Evolutionary conservation across 1,139 yeast species (phyloP).

Genomic region (Candida labiduridarum): DNA sequence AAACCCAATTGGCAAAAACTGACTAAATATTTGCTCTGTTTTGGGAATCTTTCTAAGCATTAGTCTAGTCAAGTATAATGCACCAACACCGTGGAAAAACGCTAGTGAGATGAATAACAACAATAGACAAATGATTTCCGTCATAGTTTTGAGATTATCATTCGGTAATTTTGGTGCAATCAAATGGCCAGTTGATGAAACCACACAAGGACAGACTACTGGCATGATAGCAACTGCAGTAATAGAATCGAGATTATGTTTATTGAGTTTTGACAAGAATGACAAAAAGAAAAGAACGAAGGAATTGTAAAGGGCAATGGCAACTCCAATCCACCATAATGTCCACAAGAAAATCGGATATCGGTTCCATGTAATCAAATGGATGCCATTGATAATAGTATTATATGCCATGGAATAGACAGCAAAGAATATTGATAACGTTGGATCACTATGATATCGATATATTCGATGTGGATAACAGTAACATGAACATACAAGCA

Average conservation of each 20-base stretch:
- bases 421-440: constrained; percentile 65
- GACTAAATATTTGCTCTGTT: constrained; percentile 17
- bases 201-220: constrained; percentile 15
- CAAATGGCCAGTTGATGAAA: constrained; percentile 15
- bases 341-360: constrained; percentile 18
- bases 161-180: constrained; percentile 12
- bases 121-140: constrained; percentile 14
- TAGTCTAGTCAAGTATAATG: constrained; percentile 11
- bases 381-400: constrained; percentile 54
- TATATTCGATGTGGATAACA: constrained; percentile 28
- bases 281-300: constrained; percentile 15
- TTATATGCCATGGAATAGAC: constrained; percentile 77
- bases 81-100: constrained; percentile 15
- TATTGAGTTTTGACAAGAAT: constrained; percentile 14
- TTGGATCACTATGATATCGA: constrained; percentile 44
- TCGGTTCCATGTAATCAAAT: constrained; percentile 39
- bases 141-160: constrained; percentile 10
- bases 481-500: constrained; percentile 15
- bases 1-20: constrained; percentile 32
- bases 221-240: constrained; percentile 14
- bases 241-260: constrained; percentile 11
- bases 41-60: constrained; percentile 13
- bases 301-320: constrained; percentile 15
- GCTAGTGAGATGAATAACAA: constrained; percentile 12
- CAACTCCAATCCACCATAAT: constrained; percentile 18